Base-by-base conservation (phyloP, 2,329 filamentous ascomycete genomes). In the Hypoxylon sp. region DNA sequence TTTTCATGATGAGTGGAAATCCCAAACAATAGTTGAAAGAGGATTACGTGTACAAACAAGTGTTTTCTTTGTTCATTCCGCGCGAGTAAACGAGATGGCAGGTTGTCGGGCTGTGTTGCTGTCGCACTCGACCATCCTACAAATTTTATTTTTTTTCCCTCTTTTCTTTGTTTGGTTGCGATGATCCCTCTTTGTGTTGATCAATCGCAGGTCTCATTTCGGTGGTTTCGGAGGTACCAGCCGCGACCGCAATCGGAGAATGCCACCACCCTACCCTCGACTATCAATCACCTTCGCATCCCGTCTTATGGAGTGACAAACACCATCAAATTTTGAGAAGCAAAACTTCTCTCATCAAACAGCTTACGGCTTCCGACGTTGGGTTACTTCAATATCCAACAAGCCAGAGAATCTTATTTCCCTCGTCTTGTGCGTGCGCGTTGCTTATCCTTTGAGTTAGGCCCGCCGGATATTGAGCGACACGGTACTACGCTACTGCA, bases 181-280 rank as follows among this genome's bases (percentile, higher is more conserved):
- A 68, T 66, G 74, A 75, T 77, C 75, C 62, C 51, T 68, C 56
- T 66, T 72, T 63, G 7, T 31, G 69, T 68, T 72, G 70, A 70
- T 73, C 69, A 67, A 69, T 75, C 68, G 63, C 66, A 74, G 68
- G 73, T 76, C 73, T 77, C 74, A 77, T 76, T 74, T 77, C 75
- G 75, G 73, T 72, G 70, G 75, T 73, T 75, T 76, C 74, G 75
- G 75, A 68, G 73, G 61, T 70, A 68, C 66, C 64, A 72, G 58
- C 49, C 68, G 61, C 66, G 63, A 67, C 69, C 68, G 72, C 69
- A 71, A 72, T 75, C 71, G 46, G 68, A 66, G 65, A 67, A 61
- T 69, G 63, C 55, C 64, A 68, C 64, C 62, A 67, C 60, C 64
- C 58, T 42, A 25, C 49, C 57, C 35, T 58, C 42, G 25, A 42